phyloP scores from a whole-genome alignment of 495 filamentous ascomycete species.

The Aspergillus leporis region DNA sequence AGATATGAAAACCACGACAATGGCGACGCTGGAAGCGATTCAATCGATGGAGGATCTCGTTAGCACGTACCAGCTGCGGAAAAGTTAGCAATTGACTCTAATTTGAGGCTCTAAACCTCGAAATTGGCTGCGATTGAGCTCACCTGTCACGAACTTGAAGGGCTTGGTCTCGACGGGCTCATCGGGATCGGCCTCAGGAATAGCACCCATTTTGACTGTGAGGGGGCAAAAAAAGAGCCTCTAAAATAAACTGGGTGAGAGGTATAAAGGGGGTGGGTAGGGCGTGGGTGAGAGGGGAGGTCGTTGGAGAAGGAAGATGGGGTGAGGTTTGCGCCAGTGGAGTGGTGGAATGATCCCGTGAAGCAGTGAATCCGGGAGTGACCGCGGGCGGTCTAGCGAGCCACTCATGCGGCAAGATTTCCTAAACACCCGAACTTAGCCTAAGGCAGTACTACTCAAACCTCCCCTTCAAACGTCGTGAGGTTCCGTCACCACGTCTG shows the following conservation, averaged over 20 bases:
- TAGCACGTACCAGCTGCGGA: constrained; percentile 46
- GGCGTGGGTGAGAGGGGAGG: constrained; percentile 26
- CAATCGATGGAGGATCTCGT: constrained; percentile 19
- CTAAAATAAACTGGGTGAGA: constrained; percentile 21
- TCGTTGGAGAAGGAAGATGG: constrained; percentile 29
- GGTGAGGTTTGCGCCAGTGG: constrained; percentile 22
- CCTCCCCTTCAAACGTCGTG: constrained; percentile 19
- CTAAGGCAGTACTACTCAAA: constrained; percentile 18
- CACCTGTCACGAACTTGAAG: constrained; percentile 99
- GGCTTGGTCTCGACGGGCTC: constrained; percentile 90
- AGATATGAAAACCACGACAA: constrained; percentile 18
- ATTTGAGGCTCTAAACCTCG: constrained; percentile 29
- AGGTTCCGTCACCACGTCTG: constrained; percentile 29
- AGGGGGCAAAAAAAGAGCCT: constrained; percentile 19
- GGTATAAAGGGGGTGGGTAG: constrained; percentile 20
- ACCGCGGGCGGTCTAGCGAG: constrained; percentile 49
- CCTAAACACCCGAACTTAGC: constrained; percentile 39
- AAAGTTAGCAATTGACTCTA: constrained; percentile 50
- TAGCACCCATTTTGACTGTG: constrained; percentile 49
- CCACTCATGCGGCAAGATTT: constrained; percentile 44
- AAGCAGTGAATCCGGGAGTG: constrained; percentile 43
- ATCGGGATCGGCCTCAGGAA: constrained; percentile 79
- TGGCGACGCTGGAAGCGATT: constrained; percentile 14
- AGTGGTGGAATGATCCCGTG: constrained; percentile 32
- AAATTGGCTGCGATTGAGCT: constrained; percentile 38